These are phyloP conservation scores for Herpetomonas tarakana DNA, from an alignment of 208 protist genomes.

Conservation along the genomic window DNA sequence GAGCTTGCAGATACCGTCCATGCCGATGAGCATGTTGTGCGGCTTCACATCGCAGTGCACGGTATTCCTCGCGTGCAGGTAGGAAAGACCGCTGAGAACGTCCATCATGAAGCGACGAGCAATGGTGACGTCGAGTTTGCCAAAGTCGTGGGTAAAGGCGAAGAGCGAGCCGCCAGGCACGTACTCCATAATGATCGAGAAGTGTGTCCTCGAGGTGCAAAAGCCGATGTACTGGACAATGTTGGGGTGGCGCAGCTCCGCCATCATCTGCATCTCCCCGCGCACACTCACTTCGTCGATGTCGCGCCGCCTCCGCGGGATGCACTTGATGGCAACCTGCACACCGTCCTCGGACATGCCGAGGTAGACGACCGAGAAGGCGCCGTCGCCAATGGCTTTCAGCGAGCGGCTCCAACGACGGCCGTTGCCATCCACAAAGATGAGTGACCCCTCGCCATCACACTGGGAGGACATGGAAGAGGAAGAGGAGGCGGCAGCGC, in stretches of 20 bases:
- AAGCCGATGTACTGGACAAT: constrained; percentile 49
- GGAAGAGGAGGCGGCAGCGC: background rate
- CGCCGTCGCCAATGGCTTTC: constrained; percentile 30
- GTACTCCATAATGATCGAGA: constrained; percentile 62
- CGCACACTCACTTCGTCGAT: constrained; percentile 25
- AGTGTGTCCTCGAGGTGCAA: constrained; percentile 14
- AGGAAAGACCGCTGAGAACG: constrained; percentile 38
- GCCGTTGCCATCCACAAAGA: constrained; percentile 28
- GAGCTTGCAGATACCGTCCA: constrained; percentile 56
- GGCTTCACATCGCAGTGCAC: constrained; percentile 65
- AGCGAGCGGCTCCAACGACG: constrained; percentile 25
- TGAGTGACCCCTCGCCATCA: constrained; percentile 14
- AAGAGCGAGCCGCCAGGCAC: constrained; percentile 46
- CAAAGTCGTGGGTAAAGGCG: constrained; percentile 39
- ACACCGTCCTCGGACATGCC: constrained; percentile 39
- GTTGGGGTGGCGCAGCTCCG: constrained; percentile 38
- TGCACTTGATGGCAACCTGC: constrained; percentile 48
- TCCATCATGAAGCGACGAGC: constrained; percentile 42
- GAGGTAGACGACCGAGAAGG: constrained; percentile 32
- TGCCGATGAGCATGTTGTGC: constrained; percentile 48
- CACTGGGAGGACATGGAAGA: background rate
- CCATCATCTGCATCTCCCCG: constrained; percentile 25
- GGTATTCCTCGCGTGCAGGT: constrained; percentile 41
- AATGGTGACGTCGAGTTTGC: constrained; percentile 18
- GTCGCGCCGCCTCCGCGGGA: constrained; percentile 25